A percentile compares a stretch with the other conserved stretches of the same genome.
Evolutionary conservation across 2,329 filamentous ascomycete species (phyloP).

Genomic region (Diaporthe vaccinii): DNA sequence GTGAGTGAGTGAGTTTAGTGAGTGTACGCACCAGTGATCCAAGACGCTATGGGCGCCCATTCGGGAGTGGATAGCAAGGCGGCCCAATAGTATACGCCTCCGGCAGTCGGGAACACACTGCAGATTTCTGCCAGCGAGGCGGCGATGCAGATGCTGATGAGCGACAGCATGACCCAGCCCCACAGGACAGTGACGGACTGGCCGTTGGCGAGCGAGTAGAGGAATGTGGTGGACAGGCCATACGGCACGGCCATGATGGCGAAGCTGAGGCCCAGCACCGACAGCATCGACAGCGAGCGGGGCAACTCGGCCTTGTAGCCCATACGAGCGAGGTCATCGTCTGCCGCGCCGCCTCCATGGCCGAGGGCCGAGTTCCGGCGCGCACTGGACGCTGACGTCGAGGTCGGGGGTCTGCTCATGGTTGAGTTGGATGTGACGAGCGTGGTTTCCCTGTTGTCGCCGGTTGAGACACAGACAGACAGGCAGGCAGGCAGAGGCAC

Average conservation of each 20-base stretch:
- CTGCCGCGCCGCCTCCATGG: conserved; percentile 53
- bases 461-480: too few relatives aligned
- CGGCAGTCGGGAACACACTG: conserved; percentile 76
- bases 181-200: conserved; percentile 78
- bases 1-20: too few relatives aligned
- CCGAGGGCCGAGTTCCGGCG: conserved; percentile 13
- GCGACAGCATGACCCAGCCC: conserved; percentile 76
- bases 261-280: conserved; percentile 76
- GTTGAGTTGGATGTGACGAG: neutral
- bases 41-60: conserved; percentile 76
- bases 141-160: conserved; percentile 74
- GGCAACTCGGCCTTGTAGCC: conserved; percentile 78
- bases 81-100: conserved; percentile 79
- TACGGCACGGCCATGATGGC: conserved; percentile 82
- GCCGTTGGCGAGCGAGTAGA: conserved; percentile 77
- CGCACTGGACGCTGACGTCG: conserved; percentile 28
- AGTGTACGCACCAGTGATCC: conserved; percentile 63
- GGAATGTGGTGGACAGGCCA: conserved; percentile 76
- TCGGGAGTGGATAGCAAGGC: conserved; percentile 76
- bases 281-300: conserved; percentile 75
- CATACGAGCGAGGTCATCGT: conserved; percentile 74
- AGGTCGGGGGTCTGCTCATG: conserved; percentile 34
- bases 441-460: neutral
- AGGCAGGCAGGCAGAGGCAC: too few relatives aligned
- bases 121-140: conserved; percentile 78